phyloP scores from a whole-genome alignment of 1,139 yeast genomes.

The Magnusiomyces fungicola region DNA sequence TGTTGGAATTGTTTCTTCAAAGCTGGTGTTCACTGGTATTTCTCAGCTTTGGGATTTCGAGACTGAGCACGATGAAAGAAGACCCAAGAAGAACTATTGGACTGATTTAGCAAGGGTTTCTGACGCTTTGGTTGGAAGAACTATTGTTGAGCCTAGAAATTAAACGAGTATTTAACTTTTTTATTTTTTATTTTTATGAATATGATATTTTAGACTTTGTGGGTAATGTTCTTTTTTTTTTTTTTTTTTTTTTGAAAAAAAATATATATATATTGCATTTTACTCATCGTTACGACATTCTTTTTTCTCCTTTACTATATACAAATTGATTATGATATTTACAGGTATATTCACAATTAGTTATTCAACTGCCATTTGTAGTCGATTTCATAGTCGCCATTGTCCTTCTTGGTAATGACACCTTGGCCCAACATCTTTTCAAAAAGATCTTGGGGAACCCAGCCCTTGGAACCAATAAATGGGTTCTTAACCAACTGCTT shows the following conservation, averaged over 20 bases:
- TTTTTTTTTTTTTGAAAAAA: background rate
- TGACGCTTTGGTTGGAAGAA: slow-evolving; percentile 78
- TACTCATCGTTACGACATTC: too few relatives aligned
- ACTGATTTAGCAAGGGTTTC: slow-evolving; percentile 62
- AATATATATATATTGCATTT: background rate
- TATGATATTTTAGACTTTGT: background rate
- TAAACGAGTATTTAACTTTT: background rate
- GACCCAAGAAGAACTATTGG: slow-evolving; percentile 91
- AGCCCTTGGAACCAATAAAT: slow-evolving; percentile 85
- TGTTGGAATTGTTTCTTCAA: slow-evolving; percentile 75
- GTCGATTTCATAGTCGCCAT: slow-evolving; percentile 40
- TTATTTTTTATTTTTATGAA: background rate
- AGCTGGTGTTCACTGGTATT: slow-evolving; percentile 65
- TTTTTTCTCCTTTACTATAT: background rate
- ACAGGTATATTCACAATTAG: slow-evolving; percentile 1
- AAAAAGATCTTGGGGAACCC: slow-evolving; percentile 94
- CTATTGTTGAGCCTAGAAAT: slow-evolving; percentile 17
- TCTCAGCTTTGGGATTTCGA: slow-evolving; percentile 76
- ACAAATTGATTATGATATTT: background rate
- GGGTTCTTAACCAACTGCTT: slow-evolving; percentile 62
- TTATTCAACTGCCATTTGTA: slow-evolving; percentile 21
- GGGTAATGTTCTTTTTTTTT: background rate
- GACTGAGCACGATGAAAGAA: slow-evolving; percentile 69
- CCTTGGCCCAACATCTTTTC: slow-evolving; percentile 61
- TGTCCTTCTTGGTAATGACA: slow-evolving; percentile 42